phyloP scores from a whole-genome alignment of 2,329 filamentous ascomycete species.

The Xylaria sp. region DNA sequence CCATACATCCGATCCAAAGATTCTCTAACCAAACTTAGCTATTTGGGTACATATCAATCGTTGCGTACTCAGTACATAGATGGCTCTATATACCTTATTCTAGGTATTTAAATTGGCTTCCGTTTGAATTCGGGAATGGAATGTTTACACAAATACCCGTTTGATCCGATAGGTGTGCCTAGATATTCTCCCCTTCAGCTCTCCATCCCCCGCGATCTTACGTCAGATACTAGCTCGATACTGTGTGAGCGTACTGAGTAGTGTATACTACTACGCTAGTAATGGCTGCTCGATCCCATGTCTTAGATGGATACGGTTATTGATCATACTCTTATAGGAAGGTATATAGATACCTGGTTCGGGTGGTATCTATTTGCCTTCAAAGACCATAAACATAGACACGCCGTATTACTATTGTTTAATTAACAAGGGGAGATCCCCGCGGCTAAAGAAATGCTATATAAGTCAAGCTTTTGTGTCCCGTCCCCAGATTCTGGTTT shows the following conservation, averaged over 20 bases:
- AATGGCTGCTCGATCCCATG: conserved; percentile 2
- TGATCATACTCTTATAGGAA: conserved; percentile 15
- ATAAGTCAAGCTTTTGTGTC: conserved; percentile 35
- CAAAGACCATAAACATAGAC: conserved; percentile 6
- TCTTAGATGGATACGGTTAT: background rate
- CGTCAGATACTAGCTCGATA: conserved; percentile 7
- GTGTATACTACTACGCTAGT: background rate
- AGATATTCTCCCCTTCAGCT: background rate
- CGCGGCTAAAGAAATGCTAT: conserved; percentile 13
- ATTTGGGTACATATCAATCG: background rate
- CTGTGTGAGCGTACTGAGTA: background rate
- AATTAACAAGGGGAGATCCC: background rate
- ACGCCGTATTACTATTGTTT: background rate
- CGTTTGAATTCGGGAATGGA: background rate
- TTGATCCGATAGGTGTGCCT: background rate
- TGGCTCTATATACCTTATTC: background rate
- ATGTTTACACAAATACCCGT: background rate
- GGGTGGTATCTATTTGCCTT: background rate
- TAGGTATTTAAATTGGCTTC: background rate
- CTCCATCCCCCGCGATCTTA: conserved; percentile 4
- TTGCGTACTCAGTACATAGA: background rate
- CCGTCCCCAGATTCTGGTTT: conserved; percentile 10
- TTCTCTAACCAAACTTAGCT: background rate
- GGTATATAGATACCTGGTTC: conserved; percentile 10
- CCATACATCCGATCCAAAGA: background rate